Percentiles rank a stretch among this genome's conserved stretches.
Conservation (phyloP, 768 basidiomycete species). For the Hemileccinum rubropunctum region DNA sequence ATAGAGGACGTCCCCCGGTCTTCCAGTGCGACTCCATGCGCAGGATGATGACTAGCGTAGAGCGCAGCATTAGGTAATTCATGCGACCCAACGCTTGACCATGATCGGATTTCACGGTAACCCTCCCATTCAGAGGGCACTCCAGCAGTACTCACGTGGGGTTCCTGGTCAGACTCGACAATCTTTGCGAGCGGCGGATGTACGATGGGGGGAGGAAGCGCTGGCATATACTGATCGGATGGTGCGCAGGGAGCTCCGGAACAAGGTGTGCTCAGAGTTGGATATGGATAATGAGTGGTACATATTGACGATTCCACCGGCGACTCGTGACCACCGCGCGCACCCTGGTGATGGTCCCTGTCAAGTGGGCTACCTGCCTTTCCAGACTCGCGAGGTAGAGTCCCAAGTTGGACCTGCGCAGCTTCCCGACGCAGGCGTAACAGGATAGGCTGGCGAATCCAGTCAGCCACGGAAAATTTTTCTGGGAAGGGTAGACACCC, state of each 20-base stretch:
- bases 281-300: not conserved
- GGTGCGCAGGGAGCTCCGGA: not conserved
- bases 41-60: not conserved
- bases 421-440: constrained; percentile 45
- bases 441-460: constrained; percentile 39
- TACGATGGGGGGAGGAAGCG: not conserved
- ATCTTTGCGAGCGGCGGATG: not conserved
- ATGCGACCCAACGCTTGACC: not conserved
- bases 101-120: constrained; percentile 35
- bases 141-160: not conserved
- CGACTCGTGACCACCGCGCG: constrained; percentile 34
- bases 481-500: not conserved
- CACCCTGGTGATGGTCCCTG: constrained; percentile 28
- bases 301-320: constrained; percentile 16
- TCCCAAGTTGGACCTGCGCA: constrained; percentile 26
- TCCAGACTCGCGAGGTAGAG: constrained; percentile 7
- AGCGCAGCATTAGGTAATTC: not conserved
- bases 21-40: constrained; percentile 27
- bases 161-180: not conserved
- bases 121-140: constrained; percentile 32
- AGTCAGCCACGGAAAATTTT: not conserved
- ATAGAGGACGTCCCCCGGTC: constrained; percentile 42
- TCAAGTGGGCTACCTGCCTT: not conserved
- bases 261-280: not conserved
- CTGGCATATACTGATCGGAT: not conserved